Base-by-base conservation (phyloP, 257 asterid species). In the Salvia rosmarinus region DNA sequence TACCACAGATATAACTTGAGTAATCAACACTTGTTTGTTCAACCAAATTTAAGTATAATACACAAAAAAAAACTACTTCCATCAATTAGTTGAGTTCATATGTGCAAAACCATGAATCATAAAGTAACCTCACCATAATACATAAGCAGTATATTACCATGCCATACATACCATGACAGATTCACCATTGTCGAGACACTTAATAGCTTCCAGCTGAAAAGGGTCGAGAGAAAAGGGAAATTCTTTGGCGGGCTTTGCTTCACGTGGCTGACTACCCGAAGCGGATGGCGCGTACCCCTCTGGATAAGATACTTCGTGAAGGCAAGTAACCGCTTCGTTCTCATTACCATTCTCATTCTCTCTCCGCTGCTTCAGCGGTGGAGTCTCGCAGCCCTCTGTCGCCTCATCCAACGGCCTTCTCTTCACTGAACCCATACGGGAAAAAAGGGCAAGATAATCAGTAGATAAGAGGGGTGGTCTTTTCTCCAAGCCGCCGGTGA, bases 151-250 rank as follows among this genome's bases (percentile, higher is more conserved):
- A n/a, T n/a, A 3, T 5, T 5, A 12, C 3, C 39, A 21, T 42
- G 13, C 21, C 49, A 64, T 13, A 42, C 69, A 44, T 86, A 94
- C 99, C 97, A 94, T 84, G 74, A 94, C 99, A 4, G 99, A 91
- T 83, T 94, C 97, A 3, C 92, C 97, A 42, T 39, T 82, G 68
- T 86, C 82, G 3, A 94, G 86, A 57, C 99, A 94, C 74, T 81
- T 88, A 58, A 94, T 84, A 57, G 99, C 96, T 85, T 94, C 98
- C 9, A 85, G 65, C 87, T 94, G 99, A 74, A 94, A 94, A 71
- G 96, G 96, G 70, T 91, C 99, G 1, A 94, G 91, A 21, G 73
- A 55, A 74, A 94, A 94, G 55, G 95, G 87, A 76, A 89, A 94
- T 42, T 86, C 93, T 74, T 82, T 94, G 34, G 98, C 93, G 8